These are phyloP conservation scores for Abrus pulchellus DNA, from an alignment of 306 rosid species.

Conservation along the genomic window DNA sequence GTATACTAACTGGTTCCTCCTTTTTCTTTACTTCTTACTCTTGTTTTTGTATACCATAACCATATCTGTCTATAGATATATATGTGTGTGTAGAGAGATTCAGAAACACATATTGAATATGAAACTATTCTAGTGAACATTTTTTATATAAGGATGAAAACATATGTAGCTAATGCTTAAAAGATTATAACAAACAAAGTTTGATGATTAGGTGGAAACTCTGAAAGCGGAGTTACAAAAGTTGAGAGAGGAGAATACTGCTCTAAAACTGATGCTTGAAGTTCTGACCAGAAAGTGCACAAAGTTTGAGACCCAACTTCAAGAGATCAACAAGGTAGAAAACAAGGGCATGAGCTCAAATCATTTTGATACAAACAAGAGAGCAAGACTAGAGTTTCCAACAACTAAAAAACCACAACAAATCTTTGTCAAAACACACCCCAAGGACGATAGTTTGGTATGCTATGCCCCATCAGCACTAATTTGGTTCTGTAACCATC, in stretches of 20 bases:
- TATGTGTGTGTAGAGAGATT: not conserved
- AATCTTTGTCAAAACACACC: conserved; percentile 62
- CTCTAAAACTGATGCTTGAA: conserved; percentile 64
- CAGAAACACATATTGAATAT: not conserved
- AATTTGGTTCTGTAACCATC: not conserved
- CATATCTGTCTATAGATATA: not conserved
- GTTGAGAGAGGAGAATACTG: conserved; percentile 62
- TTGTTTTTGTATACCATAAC: not conserved
- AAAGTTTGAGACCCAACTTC: conserved; percentile 52
- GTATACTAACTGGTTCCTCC: conserved; percentile 33
- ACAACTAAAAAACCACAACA: conserved; percentile 49
- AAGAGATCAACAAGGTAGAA: conserved; percentile 43
- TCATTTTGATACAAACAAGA: conserved; percentile 55
- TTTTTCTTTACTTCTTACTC: conserved; percentile 2
- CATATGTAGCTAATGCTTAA: not conserved
- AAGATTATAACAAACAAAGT: not conserved
- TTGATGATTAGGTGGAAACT: conserved; percentile 51
- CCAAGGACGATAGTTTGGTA: conserved; percentile 67
- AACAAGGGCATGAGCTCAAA: conserved; percentile 22
- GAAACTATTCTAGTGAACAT: not conserved
- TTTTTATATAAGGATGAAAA: not conserved
- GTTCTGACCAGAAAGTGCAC: conserved; percentile 60
- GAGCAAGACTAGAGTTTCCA: conserved; percentile 55
- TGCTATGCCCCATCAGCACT: conserved; percentile 12
- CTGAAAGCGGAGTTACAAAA: conserved; percentile 51